Conservation (phyloP, 257 asterid genomes). For the Forsythia suspensa region DNA sequence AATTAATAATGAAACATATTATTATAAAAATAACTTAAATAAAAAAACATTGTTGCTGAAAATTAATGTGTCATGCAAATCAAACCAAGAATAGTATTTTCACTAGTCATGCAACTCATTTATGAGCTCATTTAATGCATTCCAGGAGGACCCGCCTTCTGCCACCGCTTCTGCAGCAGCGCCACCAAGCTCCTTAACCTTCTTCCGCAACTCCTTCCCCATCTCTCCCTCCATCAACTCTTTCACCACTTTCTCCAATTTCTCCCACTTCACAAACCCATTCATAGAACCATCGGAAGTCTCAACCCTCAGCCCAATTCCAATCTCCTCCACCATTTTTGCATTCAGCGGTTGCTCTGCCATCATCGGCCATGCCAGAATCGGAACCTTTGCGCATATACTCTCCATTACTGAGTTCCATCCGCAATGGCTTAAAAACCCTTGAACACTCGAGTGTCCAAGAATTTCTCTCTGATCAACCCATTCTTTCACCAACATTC, state of each 20-base stretch:
- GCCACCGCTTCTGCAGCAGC: conserved; percentile 20
- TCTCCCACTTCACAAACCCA: conserved; percentile 40
- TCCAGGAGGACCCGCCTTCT: conserved; percentile 47
- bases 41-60: too few relatives aligned
- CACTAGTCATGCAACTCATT: conserved; percentile 7
- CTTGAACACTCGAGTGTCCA: conserved; percentile 30
- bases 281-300: conserved; percentile 27
- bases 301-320: conserved; percentile 31
- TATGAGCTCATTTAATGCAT: conserved; percentile 21
- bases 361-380: conserved; percentile 52
- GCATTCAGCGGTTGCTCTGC: conserved; percentile 50
- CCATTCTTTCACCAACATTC: conserved; percentile 43
- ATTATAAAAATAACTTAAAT: too few relatives aligned
- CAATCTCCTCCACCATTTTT: conserved; percentile 39
- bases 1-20: too few relatives aligned
- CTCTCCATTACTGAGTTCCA: conserved; percentile 46
- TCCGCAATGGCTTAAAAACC: conserved; percentile 45
- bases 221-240: conserved; percentile 42
- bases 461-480: conserved; percentile 40
- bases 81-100: too few relatives aligned
- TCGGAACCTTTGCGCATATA: conserved; percentile 43
- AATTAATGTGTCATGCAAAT: too few relatives aligned
- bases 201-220: conserved; percentile 36
- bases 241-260: conserved; percentile 23
- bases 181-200: conserved; percentile 25